Conservation (phyloP, 352 stramenopile genomes). For the Globisporangium spiculum region DNA sequence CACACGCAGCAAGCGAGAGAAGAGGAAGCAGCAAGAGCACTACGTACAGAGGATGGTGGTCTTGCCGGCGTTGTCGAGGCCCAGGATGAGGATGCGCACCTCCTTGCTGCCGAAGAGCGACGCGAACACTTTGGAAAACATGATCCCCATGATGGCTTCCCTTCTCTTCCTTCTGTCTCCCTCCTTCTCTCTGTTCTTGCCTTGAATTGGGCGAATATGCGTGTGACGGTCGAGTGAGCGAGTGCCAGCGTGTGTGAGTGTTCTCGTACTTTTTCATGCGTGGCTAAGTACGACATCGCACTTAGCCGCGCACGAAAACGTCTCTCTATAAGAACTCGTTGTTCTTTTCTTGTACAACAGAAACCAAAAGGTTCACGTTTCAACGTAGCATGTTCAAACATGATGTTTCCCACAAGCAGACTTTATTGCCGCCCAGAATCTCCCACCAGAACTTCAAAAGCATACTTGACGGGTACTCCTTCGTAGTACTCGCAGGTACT, state of each 20-base stretch:
- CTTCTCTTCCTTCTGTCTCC: not conserved
- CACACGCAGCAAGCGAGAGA: not conserved
- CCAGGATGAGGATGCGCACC: slow-evolving; percentile 99
- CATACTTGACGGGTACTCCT: no score
- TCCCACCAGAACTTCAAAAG: no score
- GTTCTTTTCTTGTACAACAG: no score
- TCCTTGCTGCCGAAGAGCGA: slow-evolving; percentile 99
- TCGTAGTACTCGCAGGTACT: no score
- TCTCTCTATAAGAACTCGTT: not conserved
- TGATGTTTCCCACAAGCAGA: no score
- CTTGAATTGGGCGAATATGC: not conserved
- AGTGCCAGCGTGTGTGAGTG: no score
- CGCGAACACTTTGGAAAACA: slow-evolving; percentile 97
- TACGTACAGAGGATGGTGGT: slow-evolving; percentile 98
- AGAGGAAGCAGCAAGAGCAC: not conserved
- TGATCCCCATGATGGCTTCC: slow-evolving; percentile 91
- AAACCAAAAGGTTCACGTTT: no score
- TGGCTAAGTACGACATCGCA: not conserved
- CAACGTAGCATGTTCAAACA: no score
- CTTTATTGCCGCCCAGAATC: no score
- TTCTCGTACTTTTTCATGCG: no score
- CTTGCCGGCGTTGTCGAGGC: slow-evolving; percentile 99
- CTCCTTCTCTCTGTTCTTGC: not conserved
- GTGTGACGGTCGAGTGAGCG: not conserved
- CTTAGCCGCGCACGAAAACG: not conserved